Evolutionary conservation across 108 stramenopile genomes (phyloP).

Genomic region (Aurantiochytrium sp.): DNA sequence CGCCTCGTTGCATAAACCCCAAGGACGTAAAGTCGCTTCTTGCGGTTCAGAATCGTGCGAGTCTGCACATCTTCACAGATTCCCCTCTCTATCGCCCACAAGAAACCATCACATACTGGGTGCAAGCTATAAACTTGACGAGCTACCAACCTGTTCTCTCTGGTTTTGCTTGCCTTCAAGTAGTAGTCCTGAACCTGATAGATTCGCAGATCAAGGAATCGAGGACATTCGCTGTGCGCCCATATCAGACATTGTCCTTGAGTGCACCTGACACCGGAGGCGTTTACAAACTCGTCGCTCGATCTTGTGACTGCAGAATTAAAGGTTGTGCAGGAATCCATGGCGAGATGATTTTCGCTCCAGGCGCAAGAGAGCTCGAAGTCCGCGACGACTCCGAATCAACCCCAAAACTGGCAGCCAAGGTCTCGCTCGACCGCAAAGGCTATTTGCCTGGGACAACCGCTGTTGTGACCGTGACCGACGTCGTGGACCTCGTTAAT

Average conservation of each 20-base stretch:
- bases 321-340: neutral
- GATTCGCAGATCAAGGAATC: neutral
- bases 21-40: too few relatives aligned
- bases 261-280: neutral
- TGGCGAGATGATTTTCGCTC: neutral
- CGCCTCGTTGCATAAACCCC: too few relatives aligned
- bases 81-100: neutral
- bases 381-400: neutral
- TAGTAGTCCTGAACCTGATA: neutral
- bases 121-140: neutral
- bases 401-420: neutral
- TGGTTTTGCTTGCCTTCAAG: neutral
- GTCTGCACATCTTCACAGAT: neutral
- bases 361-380: neutral
- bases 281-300: neutral
- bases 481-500: neutral
- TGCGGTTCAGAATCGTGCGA: too few relatives aligned
- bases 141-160: neutral
- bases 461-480: neutral
- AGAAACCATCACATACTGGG: neutral
- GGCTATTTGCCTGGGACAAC: neutral
- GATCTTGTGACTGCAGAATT: neutral
- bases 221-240: neutral
- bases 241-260: neutral
- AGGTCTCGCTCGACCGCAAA: neutral